Evolutionary conservation across 768 basidiomycete genomes (phyloP).

Genomic region (Lentinula boryana): DNA sequence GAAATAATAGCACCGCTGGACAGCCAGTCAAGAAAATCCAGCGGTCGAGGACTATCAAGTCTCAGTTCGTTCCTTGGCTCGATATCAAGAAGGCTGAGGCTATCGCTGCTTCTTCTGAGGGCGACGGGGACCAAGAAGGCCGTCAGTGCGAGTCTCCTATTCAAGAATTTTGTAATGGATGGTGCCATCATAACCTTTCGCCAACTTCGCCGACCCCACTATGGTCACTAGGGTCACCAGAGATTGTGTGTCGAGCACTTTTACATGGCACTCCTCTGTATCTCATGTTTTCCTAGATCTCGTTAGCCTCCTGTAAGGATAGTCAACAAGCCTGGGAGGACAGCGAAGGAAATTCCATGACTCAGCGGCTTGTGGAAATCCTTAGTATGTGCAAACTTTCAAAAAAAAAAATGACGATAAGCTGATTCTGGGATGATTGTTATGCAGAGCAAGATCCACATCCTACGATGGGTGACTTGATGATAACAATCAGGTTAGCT

Average conservation of each 20-base stretch:
- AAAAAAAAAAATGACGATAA: not conserved
- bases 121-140: conserved; percentile 13
- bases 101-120: not conserved
- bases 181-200: not conserved
- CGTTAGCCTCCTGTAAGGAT: conserved; percentile 15
- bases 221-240: not conserved
- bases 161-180: conserved; percentile 25
- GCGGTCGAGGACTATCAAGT: conserved; percentile 11
- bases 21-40: not conserved
- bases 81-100: not conserved
- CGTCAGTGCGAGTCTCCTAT: conserved; percentile 24
- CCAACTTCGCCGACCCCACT: not conserved
- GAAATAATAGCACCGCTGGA: not conserved
- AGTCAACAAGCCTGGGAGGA: conserved; percentile 12
- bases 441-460: not conserved
- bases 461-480: conserved; percentile 3
- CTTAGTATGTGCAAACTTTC: not conserved
- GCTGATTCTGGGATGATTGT: not conserved
- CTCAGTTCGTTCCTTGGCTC: conserved; percentile 10
- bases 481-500: not conserved
- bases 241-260: not conserved
- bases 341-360: conserved; percentile 11
- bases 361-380: conserved; percentile 6
- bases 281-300: conserved; percentile 3
- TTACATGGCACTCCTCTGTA: not conserved